Evolutionary conservation across 495 filamentous ascomycete species (phyloP).

Genomic region (Hypoxylon rickii): DNA sequence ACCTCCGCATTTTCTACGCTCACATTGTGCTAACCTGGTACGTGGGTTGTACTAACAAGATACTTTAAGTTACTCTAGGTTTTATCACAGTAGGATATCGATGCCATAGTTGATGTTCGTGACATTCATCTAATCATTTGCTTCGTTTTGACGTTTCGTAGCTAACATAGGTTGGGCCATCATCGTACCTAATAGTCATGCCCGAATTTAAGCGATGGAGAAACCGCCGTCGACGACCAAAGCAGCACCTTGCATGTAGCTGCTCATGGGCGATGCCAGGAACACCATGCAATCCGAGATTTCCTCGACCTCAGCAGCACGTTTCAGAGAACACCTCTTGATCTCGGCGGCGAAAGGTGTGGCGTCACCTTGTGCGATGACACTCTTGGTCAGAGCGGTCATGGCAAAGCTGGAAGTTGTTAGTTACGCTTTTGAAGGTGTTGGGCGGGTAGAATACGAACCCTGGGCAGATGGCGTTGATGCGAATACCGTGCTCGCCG

Average conservation of each 20-base stretch:
- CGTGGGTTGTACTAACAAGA: no score
- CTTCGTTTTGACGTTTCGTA: no score
- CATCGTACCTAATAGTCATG: background rate
- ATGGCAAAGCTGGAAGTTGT: background rate
- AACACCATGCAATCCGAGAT: background rate
- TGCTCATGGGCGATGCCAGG: background rate
- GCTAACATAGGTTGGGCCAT: background rate
- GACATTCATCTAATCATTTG: no score
- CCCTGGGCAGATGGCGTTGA: background rate
- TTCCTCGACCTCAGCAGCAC: background rate
- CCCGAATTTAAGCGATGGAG: background rate
- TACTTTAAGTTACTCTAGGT: no score
- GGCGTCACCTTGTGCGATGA: background rate
- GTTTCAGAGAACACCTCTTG: background rate
- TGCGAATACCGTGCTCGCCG: background rate
- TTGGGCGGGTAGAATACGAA: background rate
- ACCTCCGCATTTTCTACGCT: no score
- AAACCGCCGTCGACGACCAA: background rate
- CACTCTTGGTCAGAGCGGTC: background rate
- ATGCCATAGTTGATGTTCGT: no score
- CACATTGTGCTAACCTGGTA: no score
- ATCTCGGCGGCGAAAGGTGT: background rate
- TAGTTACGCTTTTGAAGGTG: background rate
- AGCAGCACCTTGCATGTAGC: background rate
- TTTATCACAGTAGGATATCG: no score